These are phyloP conservation scores for Fusarium continuum DNA, from an alignment of 2,329 filamentous ascomycete genomes.

Conservation along the genomic window DNA sequence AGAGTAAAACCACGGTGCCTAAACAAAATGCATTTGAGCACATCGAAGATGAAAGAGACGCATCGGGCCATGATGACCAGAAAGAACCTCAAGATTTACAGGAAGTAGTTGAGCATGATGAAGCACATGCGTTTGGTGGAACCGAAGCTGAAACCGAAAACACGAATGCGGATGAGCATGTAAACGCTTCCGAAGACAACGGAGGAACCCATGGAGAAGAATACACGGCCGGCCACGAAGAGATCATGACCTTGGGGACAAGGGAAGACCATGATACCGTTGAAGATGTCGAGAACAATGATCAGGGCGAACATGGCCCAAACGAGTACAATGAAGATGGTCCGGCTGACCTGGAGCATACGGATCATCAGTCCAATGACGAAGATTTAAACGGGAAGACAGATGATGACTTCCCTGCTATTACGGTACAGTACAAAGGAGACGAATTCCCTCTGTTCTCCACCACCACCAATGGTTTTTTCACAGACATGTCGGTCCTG, in stretches of 20 bases:
- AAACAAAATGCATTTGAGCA: slow-evolving; percentile 3
- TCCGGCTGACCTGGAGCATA: not conserved
- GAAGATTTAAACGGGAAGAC: slow-evolving; percentile 19
- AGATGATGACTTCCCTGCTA: slow-evolving; percentile 46
- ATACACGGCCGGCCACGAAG: slow-evolving; percentile 2
- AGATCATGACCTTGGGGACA: not conserved
- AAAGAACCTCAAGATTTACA: slow-evolving; percentile 13
- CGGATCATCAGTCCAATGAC: slow-evolving; percentile 2
- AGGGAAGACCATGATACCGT: not conserved
- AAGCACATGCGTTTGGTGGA: not conserved
- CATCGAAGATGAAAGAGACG: slow-evolving; percentile 26
- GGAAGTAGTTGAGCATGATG: slow-evolving; percentile 6
- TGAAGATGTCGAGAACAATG: slow-evolving; percentile 3
- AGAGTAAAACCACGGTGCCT: not conserved
- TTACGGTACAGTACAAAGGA: slow-evolving; percentile 55
- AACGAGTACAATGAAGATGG: slow-evolving; percentile 24
- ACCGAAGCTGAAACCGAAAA: slow-evolving; percentile 12
- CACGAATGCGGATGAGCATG: not conserved
- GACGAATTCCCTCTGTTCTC: slow-evolving; percentile 56
- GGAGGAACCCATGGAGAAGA: slow-evolving; percentile 3
- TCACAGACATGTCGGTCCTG: slow-evolving; percentile 54
- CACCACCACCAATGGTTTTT: slow-evolving; percentile 52
- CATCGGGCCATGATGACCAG: slow-evolving; percentile 24
- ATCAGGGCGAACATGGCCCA: slow-evolving; percentile 4
- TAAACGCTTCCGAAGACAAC: slow-evolving; percentile 26